Base-by-base conservation (phyloP, 2,329 filamentous ascomycete genomes). In the Didymosphaeria variabile region DNA sequence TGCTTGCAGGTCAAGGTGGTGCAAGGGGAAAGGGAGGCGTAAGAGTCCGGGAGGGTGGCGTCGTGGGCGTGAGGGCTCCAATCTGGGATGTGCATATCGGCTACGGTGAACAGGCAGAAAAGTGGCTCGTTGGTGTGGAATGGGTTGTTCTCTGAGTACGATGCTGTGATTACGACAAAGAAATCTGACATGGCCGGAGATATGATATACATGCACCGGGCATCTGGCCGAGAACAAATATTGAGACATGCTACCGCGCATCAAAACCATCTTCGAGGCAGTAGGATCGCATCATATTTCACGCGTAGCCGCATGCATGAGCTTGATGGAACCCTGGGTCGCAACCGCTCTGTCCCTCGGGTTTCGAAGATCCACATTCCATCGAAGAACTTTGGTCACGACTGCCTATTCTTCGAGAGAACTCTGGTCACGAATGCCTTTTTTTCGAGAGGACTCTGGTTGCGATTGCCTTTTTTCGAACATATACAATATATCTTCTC, bases 61-160 rank as follows among this genome's bases (percentile, higher is more conserved):
- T 78, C 1, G 66, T 83, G 7, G 77, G 77, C 1, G 59, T 83
- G 7, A 67, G 77, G 53, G 68, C 77, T 47, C 80, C 81, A 4
- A 69, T 72, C 40, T 83, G 81, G 81, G 73, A 80, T 45, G 71
- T 82, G 10, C 69, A 76, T 55, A 58, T 81, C 26, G 67, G 68
- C 55, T 58, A 80, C 19, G 67, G 69, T 0, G 73, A 69, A 2
- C 61, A 68, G 19, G 8, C 29, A 5, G 46, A 55, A 54, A 74
- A 44, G 36, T 82, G 79, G 78, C 61, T 69, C 13, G 75, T 82
- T 17, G 80, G 72, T 50, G 79, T 81, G 23, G 80, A 83, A 55
- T 83, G 81, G 81, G 60, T 66, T 19, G 57, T 74, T 38, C 29
- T 73, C 7, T 55, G n/a, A 57, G 12, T 21, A 49, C 21, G 36